Conservation (phyloP, 1,284 basidiomycete genomes). For the Rhodotorula glutinis region DNA sequence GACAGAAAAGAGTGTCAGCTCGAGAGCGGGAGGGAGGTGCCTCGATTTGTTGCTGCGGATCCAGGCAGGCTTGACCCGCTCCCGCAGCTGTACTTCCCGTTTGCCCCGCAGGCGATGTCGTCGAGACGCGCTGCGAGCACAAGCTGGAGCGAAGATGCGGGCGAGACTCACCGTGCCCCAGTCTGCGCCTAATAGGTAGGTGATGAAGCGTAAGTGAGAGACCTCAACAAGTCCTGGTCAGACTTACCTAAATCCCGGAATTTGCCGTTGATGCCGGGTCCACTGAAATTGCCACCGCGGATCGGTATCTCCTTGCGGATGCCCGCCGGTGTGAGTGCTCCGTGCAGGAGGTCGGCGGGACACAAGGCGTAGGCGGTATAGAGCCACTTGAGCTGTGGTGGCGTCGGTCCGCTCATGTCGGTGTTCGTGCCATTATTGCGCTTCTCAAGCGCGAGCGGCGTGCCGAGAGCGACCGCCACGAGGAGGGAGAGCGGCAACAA, state of each 20-base stretch:
- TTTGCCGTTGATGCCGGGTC: slow-evolving; percentile 14
- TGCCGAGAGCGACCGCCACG: background rate
- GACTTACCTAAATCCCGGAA: too few relatives aligned
- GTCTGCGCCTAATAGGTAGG: slow-evolving; percentile 21
- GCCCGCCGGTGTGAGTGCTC: slow-evolving; percentile 4
- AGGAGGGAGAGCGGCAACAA: background rate
- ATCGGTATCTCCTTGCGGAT: slow-evolving; percentile 21
- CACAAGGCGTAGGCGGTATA: slow-evolving; percentile 14
- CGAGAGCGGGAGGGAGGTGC: too few relatives aligned
- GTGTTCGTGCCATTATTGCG: background rate
- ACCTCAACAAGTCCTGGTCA: too few relatives aligned
- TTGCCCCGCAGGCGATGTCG: too few relatives aligned
- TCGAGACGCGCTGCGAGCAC: too few relatives aligned
- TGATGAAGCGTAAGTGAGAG: too few relatives aligned
- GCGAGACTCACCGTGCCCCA: background rate
- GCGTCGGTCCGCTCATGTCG: background rate
- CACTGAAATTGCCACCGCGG: slow-evolving; percentile 9
- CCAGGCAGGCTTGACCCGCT: too few relatives aligned
- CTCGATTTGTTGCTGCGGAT: too few relatives aligned
- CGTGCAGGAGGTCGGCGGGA: slow-evolving; percentile 10
- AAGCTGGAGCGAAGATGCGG: too few relatives aligned
- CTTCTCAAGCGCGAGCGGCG: background rate
- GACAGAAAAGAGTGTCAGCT: background rate
- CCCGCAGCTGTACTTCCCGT: too few relatives aligned
- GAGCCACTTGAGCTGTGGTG: slow-evolving; percentile 22